Evolutionary conservation across 1,284 basidiomycete species (phyloP).

Genomic region (Sporisorium iseilematis-ciliati): DNA sequence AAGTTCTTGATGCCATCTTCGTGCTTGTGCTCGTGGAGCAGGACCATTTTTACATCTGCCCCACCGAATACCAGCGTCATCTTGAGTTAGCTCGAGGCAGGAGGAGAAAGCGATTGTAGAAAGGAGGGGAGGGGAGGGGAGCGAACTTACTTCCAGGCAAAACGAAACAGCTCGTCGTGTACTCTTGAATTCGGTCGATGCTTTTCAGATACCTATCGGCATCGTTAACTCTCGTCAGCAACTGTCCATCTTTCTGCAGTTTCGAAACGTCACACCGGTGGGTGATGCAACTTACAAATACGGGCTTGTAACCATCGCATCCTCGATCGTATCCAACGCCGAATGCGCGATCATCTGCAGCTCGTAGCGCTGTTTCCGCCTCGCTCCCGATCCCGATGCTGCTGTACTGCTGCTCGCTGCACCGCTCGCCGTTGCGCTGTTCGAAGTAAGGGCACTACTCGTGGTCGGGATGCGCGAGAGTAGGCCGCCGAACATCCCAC

Average conservation of each 20-base stretch:
- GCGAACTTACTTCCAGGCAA: conserved; percentile 61
- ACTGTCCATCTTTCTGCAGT: not conserved
- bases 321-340: conserved; percentile 65
- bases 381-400: not conserved
- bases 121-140: not conserved
- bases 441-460: conserved; percentile 2
- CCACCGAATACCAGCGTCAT: not conserved
- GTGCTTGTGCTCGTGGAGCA: conserved; percentile 68
- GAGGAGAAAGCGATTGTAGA: not conserved
- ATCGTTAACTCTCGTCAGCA: not conserved
- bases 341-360: conserved; percentile 69
- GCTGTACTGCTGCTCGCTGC: not conserved
- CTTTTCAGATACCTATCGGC: conserved; percentile 58
- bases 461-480: conserved; percentile 35
- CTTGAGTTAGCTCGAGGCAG: not conserved
- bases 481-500: conserved; percentile 36
- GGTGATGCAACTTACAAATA: conserved; percentile 48
- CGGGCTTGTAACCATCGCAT: conserved; percentile 53
- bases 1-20: conserved; percentile 68
- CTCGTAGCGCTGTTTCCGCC: conserved; percentile 48
- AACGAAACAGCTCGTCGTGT: conserved; percentile 61
- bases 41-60: conserved; percentile 65
- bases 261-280: no score
- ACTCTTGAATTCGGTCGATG: conserved; percentile 66
- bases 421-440: not conserved